Evolutionary conservation across 2,329 filamentous ascomycete species (phyloP), one percentile per base, ranked within the genome.

Genomic region (Epichloe aotearoae): DNA sequence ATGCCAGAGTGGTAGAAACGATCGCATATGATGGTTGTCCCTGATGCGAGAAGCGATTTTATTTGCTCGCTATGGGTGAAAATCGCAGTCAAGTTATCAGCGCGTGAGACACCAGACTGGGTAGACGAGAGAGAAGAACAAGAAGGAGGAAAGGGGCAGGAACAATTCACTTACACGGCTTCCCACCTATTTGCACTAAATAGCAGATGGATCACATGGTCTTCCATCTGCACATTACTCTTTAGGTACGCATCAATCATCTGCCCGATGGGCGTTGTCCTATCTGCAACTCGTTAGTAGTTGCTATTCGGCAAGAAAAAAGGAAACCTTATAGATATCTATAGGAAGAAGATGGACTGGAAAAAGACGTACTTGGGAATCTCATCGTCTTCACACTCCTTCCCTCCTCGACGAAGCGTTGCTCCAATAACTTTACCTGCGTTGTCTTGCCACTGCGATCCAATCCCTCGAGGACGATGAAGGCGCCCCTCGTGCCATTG

Each of bases 111-210:
- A 43, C 15, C 5, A 6, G 4, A 4, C 38, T 42, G 26, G 38
- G 26, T 12, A 1, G 14, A 48, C 55, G 20, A 58, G 55, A 1
- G 12, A 20, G 8, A 14, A 38, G 20, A 15, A 5, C 1, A 33
- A 11, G 33, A 38, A 41, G 33, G 14, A 30, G 40, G 43, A 12
- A 12, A 2, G 54, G 33, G 10, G 10, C 2, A 14, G 15, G 39
- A 44, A 39, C 20, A 20, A n/a, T 23, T 14, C 10, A 69, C 74
- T 61, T 69, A 78, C 71, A 68, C 74, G 50, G 76, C 73, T 57
- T 95, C 90, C 90, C 90, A 95, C 46, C 90, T 77, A 64, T 96
- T 96, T 10, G 90, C 88, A 53, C 84, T 88, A 67, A 95, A 95
- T 19, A 95, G 75, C 1, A 95, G 75, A 65, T 96, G 90, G 58